Conservation (phyloP, 1,139 yeast species). For the Yamadazyma trypodendri region DNA sequence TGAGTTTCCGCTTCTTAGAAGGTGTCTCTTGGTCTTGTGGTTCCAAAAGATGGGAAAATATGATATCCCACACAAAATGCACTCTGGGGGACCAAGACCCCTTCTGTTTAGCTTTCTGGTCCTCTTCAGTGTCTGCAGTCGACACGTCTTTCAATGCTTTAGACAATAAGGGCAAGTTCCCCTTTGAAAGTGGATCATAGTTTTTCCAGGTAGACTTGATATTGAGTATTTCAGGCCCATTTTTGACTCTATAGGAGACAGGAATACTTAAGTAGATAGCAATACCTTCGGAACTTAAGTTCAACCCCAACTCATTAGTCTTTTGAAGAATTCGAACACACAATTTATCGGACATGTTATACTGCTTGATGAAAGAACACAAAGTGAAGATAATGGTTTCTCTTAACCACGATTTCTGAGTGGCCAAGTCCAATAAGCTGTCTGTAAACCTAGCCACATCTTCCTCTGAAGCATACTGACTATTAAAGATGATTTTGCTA, state of each 20-base stretch:
- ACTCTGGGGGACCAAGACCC: slow-evolving; percentile 77
- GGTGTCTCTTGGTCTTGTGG: slow-evolving; percentile 16
- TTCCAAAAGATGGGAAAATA: slow-evolving; percentile 34
- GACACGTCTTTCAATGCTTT: slow-evolving; percentile 65
- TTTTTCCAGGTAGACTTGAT: slow-evolving; percentile 57
- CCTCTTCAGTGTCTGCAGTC: slow-evolving; percentile 33
- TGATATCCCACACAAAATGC: slow-evolving; percentile 81
- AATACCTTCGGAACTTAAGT: slow-evolving; percentile 76
- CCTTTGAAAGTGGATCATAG: slow-evolving; percentile 69
- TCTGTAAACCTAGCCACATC: slow-evolving; percentile 40
- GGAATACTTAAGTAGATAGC: slow-evolving; percentile 64
- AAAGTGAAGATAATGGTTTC: slow-evolving; percentile 78
- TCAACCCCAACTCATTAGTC: slow-evolving; percentile 54
- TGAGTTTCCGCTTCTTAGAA: slow-evolving; percentile 24
- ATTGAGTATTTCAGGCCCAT: slow-evolving; percentile 26
- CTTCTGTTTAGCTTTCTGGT: slow-evolving; percentile 41
- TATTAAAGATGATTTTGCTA: slow-evolving; percentile 44
- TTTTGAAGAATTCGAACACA: slow-evolving; percentile 33
- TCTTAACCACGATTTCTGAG: slow-evolving; percentile 77
- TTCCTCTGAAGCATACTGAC: slow-evolving; percentile 23
- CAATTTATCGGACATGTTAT: slow-evolving; percentile 21
- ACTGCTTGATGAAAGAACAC: slow-evolving; percentile 43
- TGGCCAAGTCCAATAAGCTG: slow-evolving; percentile 57
- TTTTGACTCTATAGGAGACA: slow-evolving; percentile 22
- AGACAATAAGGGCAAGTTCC: slow-evolving; percentile 59